These are phyloP conservation scores for Abrus pulchellus DNA, from an alignment of 306 rosid species.

Conservation along the genomic window DNA sequence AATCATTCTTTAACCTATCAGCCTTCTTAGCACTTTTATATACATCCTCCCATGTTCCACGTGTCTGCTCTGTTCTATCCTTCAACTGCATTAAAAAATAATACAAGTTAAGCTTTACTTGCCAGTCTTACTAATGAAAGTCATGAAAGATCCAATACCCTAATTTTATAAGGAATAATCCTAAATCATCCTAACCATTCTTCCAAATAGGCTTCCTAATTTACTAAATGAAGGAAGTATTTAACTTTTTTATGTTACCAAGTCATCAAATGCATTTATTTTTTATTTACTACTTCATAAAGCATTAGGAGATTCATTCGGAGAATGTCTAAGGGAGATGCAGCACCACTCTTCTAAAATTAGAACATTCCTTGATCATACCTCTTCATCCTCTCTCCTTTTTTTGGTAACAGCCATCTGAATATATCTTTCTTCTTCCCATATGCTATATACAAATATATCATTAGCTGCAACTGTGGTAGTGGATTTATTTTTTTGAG, in stretches of 20 bases:
- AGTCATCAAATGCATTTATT: constrained; percentile 10
- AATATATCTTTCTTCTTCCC: constrained; percentile 85
- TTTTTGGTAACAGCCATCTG: constrained; percentile 62
- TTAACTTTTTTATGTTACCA: background rate
- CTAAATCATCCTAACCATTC: constrained; percentile 9
- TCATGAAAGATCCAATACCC: constrained; percentile 9
- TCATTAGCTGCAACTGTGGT: constrained; percentile 51
- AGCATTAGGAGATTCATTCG: background rate
- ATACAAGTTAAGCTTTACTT: constrained; percentile 25
- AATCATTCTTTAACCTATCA: constrained; percentile 83
- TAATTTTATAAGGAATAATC: background rate
- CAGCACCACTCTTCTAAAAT: constrained; percentile 16
- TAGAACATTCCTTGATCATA: constrained; percentile 50
- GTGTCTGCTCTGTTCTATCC: constrained; percentile 89
- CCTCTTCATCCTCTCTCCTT: constrained; percentile 94
- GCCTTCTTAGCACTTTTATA: constrained; percentile 81
- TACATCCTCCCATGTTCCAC: constrained; percentile 94
- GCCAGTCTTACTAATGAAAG: constrained; percentile 18
- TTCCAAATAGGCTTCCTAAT: constrained; percentile 8
- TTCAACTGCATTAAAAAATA: constrained; percentile 70
- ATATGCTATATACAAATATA: constrained; percentile 77
- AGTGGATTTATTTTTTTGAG: constrained; percentile 57
- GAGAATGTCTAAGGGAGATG: background rate
- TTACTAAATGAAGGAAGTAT: background rate
- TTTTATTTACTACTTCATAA: background rate